Conservation (phyloP, 2,329 filamentous ascomycete species). For the Stachybotrys chlorohalonatus region DNA sequence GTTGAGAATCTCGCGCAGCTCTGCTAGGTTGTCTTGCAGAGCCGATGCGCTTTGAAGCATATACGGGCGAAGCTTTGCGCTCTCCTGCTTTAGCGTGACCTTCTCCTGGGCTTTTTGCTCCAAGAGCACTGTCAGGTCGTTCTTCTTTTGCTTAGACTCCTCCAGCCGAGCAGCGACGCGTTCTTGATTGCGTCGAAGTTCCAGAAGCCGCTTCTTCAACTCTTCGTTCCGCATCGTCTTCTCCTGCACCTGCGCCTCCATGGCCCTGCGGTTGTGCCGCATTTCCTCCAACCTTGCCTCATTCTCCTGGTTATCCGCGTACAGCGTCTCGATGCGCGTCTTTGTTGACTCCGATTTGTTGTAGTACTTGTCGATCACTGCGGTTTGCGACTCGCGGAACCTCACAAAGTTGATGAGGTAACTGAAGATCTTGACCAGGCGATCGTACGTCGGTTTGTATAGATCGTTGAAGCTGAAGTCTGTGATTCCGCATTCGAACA, state of each 20-base stretch:
- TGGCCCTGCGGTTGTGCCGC: constrained; percentile 67
- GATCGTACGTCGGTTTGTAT: constrained; percentile 81
- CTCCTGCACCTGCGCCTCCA: constrained; percentile 73
- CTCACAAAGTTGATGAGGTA: constrained; percentile 99
- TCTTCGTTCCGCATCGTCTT: constrained; percentile 83
- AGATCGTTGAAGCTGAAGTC: constrained; percentile 93
- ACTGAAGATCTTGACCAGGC: constrained; percentile 89
- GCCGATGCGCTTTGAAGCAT: constrained; percentile 79
- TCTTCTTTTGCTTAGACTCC: constrained; percentile 72
- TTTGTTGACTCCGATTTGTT: constrained; percentile 85
- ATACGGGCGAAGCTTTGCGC: constrained; percentile 82
- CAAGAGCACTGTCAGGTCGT: constrained; percentile 60
- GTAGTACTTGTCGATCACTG: constrained; percentile 85
- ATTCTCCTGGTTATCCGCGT: constrained; percentile 79
- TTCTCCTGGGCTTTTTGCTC: constrained; percentile 64
- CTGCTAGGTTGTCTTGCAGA: constrained; percentile 71
- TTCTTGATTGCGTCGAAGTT: constrained; percentile 74
- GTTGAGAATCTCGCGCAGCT: constrained; percentile 69
- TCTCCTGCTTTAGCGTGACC: constrained; percentile 70
- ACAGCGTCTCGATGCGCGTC: constrained; percentile 75
- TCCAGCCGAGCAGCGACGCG: constrained; percentile 75
- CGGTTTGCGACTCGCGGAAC: constrained; percentile 87
- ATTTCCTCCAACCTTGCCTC: constrained; percentile 73
- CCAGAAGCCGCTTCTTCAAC: constrained; percentile 71
- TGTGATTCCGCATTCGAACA: constrained; percentile 81